Base-by-base conservation (phyloP, 345 rosid species). In the Trapa bicornis region DNA sequence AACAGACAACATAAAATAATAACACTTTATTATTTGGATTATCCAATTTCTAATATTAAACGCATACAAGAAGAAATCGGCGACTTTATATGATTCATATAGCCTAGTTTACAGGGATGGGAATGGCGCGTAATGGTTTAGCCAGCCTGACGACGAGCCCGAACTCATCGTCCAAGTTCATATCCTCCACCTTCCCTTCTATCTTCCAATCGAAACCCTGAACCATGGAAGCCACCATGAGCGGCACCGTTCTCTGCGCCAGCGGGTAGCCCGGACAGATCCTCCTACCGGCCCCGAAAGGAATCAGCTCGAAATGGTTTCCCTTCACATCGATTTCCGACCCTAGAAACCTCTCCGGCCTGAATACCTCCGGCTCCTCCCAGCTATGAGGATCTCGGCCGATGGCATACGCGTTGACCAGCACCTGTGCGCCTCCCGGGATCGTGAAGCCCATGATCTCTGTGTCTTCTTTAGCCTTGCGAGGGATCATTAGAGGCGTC, bases 241-340 rank as follows among this genome's bases (percentile, higher is more conserved):
- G 36, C 70, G 29, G 29, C 29, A 67, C 77, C 39, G 29, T 22
- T 22, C 74, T 77, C 12, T 54, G 14, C 3, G 76, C 88, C 53
- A 84, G 36, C 11, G 81, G 76, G 70, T 83, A 67, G n/a, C 84
- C 81, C 0, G 81, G 82, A 16, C 83, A 83, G 15, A 78, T 78
- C 47, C 80, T 67, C 32, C 78, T 65, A 4, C 81, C 78, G 2
- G 43, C 69, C 33, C 75, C 75, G 22, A 76, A 76, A 6, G 79
- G 76, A 12, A 72, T 68, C 65, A 76, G 50, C 76, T 72, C 73
- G 29, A 73, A 22, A 22, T 22, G 29, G 29, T 22, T 68, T 8
- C 72, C 80, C 68, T 67, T 73, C 32, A 65, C 71, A 16, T 79
- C 75, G 1, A 73, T 68, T n/a, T 75, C 71, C 2, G 32, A 32